Base-by-base conservation (phyloP, 805 yeast genomes). In the Candida anglica region DNA sequence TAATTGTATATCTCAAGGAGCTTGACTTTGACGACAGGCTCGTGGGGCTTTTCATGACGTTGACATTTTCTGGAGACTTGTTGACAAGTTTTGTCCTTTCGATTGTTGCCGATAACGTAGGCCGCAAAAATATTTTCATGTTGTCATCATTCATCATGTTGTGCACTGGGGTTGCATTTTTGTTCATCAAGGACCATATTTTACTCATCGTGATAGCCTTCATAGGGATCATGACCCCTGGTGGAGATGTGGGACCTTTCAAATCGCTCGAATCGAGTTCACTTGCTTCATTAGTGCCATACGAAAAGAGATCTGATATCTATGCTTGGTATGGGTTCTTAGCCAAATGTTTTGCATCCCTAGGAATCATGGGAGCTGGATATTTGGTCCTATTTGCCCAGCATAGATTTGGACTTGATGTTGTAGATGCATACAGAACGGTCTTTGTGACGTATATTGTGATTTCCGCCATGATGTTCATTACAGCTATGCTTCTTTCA, bases 191-290 rank as follows among this genome's bases (percentile, higher is more conserved):
- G 11, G 61, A 60, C 40, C 60, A 50, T 33, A 47, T 46, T 24
- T 13, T 66, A 1, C 47, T 76, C 30, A 53, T 66, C 25, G 30
- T 54, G 0, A 59, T 68, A 1, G 64, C 75, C 2, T 50, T 70
- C 11, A 27, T 70, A 8, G 81, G 82, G 2, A 69, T 74, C n/a
- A 58, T 75, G 16, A 73, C 79, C 2, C 78, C 79, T 2, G 81
- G 81, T 3, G 71, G 70, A 5, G 82, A 76, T 39, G 76, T 73
- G 16, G 80, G 81, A 0, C 77, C 81, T 1, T 76, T 75, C 50
- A 56, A 79, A 38, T 68, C 78, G 6, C 56, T 75, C n/a, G 82
- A 76, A 43, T 79, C 75, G 40, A 60, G 74, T 19, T 50, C 73
- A 1, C 56, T 75, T 23, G 77, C 80, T 0, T 69, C 74, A 13